These are phyloP conservation scores for Miscanthus lutarioriparius DNA, from an alignment of 176 grass and related monocot species.

Conservation along the genomic window DNA sequence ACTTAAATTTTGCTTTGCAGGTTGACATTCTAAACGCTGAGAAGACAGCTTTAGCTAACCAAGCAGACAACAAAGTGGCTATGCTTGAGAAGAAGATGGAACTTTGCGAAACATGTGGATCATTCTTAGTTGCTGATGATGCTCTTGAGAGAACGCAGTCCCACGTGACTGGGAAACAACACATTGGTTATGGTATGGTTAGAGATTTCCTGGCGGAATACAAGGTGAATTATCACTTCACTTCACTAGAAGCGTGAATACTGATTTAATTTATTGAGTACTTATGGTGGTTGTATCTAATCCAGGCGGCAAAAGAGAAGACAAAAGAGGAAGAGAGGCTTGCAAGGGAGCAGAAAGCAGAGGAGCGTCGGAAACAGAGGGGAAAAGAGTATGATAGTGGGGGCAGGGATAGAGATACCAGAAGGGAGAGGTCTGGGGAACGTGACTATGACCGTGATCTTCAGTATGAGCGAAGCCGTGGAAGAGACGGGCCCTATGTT, in stretches of 20 bases:
- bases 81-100: conserved; percentile 98
- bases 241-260: conserved; percentile 9
- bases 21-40: conserved; percentile 77
- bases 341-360: conserved; percentile 66
- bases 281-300: conserved; percentile 16
- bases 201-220: conserved; percentile 81
- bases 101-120: conserved; percentile 89
- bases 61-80: conserved; percentile 63
- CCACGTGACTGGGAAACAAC: conserved; percentile 90
- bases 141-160: conserved; percentile 87
- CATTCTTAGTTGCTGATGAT: conserved; percentile 91
- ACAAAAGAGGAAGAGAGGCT: conserved; percentile 68
- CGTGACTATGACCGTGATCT: conserved; percentile 49
- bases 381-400: conserved; percentile 56
- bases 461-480: conserved; percentile 48
- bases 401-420: conserved; percentile 36
- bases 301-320: conserved; percentile 66
- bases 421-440: conserved; percentile 55
- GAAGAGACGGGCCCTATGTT: conserved; percentile 62
- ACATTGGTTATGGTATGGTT: conserved; percentile 92
- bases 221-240: conserved; percentile 58
- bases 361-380: conserved; percentile 58
- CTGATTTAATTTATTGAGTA: conserved; percentile 29
- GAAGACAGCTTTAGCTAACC: conserved; percentile 73
- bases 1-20: conserved; percentile 41